Evolutionary conservation across 495 filamentous ascomycete genomes (phyloP), one percentile per base, ranked within the genome.

Genomic region (Neurospora terricola): DNA sequence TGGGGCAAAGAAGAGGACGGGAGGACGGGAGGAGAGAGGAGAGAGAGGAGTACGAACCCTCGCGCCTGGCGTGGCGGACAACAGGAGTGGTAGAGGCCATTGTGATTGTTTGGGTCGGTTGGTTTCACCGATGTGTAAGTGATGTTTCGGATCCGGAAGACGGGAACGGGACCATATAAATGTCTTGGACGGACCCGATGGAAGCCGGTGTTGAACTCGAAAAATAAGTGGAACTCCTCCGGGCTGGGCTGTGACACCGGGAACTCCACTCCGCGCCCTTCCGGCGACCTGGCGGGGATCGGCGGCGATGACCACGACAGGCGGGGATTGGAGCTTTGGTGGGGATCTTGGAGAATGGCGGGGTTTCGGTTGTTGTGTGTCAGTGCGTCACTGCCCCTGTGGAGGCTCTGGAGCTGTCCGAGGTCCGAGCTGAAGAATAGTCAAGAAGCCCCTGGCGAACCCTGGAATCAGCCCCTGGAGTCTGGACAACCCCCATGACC

Each of bases 61-160:
- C 79, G 23, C 80, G 77, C n/a, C 75, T 71, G 0, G 81, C 81
- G 40, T 82, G 80, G 54, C 81, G 80, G 70, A 82, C 74, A 16
- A 59, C 75, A 21, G 76, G 45, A 21, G 42, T 9, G 5, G 34
- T 14, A 2, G 77, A 69, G 5, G 78, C 54, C 78, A 80, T 79
- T 73, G 39, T 68, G 30, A 2, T 27, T 54, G 3, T 39, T n/a
- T 40, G 1, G 21, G 6, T 23, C 48, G 54, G 54, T 30, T 36
- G 7, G 43, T 48, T 48, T 6, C 5, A 6, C 27, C 27, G 54
- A 34, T 14, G 27, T 14, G 18, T 8, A 43, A 43, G 54, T 10
- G 54, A 34, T 34, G 30, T 34, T 66, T 36, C 27, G 54, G 27
- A 66, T 27, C 54, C 7, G 54, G 54, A 66, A 30, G 6, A 66